phyloP scores from a whole-genome alignment of 2,329 filamentous ascomycete genomes.

The Rachicladosporium sp. region DNA sequence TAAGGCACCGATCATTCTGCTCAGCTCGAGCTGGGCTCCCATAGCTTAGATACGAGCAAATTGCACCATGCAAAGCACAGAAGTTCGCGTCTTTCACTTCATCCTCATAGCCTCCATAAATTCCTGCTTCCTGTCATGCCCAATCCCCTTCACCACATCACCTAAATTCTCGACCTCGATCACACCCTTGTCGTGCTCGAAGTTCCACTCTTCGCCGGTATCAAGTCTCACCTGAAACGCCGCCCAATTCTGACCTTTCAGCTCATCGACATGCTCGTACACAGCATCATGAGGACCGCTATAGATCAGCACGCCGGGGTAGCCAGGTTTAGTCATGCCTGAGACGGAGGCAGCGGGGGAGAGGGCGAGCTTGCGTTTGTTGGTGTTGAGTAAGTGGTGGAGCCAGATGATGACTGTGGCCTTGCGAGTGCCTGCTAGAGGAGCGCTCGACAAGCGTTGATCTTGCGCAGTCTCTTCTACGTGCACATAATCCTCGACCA shows the following conservation, averaged over 20 bases:
- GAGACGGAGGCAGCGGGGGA: constrained; percentile 23
- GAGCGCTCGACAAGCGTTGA: too few relatives aligned
- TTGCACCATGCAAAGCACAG: too few relatives aligned
- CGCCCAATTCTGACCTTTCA: constrained; percentile 34
- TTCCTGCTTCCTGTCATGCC: constrained; percentile 15
- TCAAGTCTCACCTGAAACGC: constrained; percentile 35
- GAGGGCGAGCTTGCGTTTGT: constrained; percentile 34
- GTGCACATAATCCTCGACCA: constrained; percentile 11
- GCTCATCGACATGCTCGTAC: constrained; percentile 28
- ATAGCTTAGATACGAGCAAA: too few relatives aligned
- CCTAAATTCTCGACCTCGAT: constrained; percentile 33
- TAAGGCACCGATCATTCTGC: too few relatives aligned
- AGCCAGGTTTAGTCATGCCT: constrained; percentile 35
- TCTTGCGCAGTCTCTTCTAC: too few relatives aligned
- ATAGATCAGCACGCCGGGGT: constrained; percentile 34
- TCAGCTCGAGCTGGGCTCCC: too few relatives aligned
- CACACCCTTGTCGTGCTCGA: constrained; percentile 28
- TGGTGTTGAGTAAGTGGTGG: constrained; percentile 35
- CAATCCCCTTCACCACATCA: constrained; percentile 29
- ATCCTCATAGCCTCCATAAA: constrained; percentile 25
- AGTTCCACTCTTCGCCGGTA: constrained; percentile 26
- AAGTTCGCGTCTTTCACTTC: constrained; percentile 13
- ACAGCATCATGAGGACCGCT: constrained; percentile 27
- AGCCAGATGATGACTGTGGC: constrained; percentile 33
- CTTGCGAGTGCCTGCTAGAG: constrained; percentile 2